Evolutionary conservation across 805 yeast genomes (phyloP), one percentile per base, ranked within the genome.

Genomic region (Phaffomyces antillensis): DNA sequence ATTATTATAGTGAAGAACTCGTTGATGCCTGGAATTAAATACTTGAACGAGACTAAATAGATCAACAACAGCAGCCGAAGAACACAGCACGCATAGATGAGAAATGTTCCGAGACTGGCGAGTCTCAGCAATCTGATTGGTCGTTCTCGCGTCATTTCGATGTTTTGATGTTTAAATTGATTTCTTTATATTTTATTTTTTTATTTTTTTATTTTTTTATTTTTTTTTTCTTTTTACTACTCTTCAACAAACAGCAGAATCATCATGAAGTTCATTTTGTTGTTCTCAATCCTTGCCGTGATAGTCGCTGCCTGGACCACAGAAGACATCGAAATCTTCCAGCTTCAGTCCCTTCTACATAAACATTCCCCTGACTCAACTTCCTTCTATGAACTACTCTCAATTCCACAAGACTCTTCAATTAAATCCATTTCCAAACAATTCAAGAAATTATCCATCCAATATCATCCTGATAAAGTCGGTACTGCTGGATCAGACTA

Each of bases 381-480:
- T 7, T 50, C 35, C 66, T 75, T 37, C 60, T 65, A 52, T 68
- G 49, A 62, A 46, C 49, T 57, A 60, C 39, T 54, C 53, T 47
- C 49, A 32, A 37, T 52, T 9, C 41, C 49, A 28, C 13, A 56
- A 50, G 56, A 63, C n/a, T 46, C 63, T 7, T 65, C 68, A 30
- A 58, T 66, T 35, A 76, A 76, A 34, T 81, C 81, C 49, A 77
- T 85, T 41, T 69, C 69, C 43, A 78, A 76, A 52, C 83, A 85
- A 20, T 83, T 85, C 66, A 79, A 86, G 58, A 82, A 78, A 54
- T 59, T 83, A 30, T 81, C 96, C 3, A 71, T 83, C 42, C 71
- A 70, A 50, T 71, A 84, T 53, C 99, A 91, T 60, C 99, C 99
- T 0, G 99, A 91, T 64, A 89, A 91, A 62, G 63, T 65, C 28